A percentile compares a stretch with the other conserved stretches of the same genome.
phyloP scores from a whole-genome alignment of 306 rosid species.

The Echinosophora koreensis region DNA sequence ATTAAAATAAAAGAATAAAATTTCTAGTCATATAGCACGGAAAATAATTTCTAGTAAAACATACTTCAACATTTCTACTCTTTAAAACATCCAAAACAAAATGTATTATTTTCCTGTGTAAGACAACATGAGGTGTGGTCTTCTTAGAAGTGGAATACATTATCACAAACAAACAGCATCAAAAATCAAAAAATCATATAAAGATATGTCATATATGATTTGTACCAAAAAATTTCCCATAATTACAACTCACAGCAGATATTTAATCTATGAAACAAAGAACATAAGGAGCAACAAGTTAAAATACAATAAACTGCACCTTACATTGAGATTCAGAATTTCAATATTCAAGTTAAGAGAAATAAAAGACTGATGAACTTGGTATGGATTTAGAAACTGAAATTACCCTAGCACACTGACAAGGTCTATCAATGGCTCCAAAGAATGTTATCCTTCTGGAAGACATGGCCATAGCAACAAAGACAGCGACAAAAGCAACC shows the following conservation, averaged over 20 bases:
- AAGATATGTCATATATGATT: conserved; percentile 16
- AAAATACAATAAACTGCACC: background rate
- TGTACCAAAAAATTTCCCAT: background rate
- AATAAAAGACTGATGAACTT: background rate
- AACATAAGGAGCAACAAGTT: background rate
- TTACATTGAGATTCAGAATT: conserved; percentile 26
- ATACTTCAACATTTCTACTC: background rate
- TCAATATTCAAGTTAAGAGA: background rate
- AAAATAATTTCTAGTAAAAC: background rate
- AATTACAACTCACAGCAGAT: background rate
- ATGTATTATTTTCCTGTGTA: no score
- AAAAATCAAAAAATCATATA: background rate
- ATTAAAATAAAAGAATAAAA: conserved; percentile 3
- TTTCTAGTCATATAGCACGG: background rate
- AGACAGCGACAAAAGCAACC: conserved; percentile 62
- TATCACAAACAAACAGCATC: background rate
- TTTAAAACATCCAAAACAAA: background rate
- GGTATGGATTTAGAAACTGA: conserved; percentile 9
- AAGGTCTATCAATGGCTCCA: conserved; percentile 65
- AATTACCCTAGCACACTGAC: conserved; percentile 75
- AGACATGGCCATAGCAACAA: conserved; percentile 69
- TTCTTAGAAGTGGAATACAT: background rate
- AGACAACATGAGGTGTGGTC: background rate
- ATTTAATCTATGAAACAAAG: background rate
- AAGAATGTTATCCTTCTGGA: conserved; percentile 57